Percentiles rank a stretch among this genome's conserved stretches.
Conservation (phyloP, 371 early-diverging fungal genomes). For the Dinochytrium kinnereticum region DNA sequence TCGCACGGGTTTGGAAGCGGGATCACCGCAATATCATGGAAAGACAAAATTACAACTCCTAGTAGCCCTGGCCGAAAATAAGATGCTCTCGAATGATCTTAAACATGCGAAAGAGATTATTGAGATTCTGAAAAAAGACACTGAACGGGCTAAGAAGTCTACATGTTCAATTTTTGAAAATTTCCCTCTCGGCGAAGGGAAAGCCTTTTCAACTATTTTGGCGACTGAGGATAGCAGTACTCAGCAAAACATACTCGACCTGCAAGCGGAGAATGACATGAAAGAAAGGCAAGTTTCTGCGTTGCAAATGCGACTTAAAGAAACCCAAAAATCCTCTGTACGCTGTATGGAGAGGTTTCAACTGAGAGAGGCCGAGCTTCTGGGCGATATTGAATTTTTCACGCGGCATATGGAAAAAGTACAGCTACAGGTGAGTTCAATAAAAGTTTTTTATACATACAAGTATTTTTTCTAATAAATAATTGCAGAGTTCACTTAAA, state of each 20-base stretch:
- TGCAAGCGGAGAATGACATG: neutral
- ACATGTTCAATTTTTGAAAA: too few species aligned
- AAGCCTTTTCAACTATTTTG: too few species aligned
- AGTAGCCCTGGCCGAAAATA: neutral
- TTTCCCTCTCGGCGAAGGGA: too few species aligned
- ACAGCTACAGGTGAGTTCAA: neutral
- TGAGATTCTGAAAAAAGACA: neutral
- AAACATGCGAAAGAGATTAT: neutral
- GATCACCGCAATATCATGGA: too few species aligned
- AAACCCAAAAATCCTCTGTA: neutral
- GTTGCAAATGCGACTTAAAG: neutral
- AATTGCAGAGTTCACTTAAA: too few species aligned
- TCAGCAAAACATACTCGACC: neutral
- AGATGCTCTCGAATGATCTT: neutral
- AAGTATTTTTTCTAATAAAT: too few species aligned
- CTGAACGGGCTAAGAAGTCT: neutral
- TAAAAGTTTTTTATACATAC: too few species aligned
- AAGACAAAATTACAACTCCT: neutral
- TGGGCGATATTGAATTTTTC: neutral
- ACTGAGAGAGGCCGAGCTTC: neutral
- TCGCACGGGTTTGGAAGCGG: too few species aligned
- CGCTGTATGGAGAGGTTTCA: neutral
- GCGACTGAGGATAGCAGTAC: neutral
- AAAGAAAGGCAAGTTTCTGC: neutral
- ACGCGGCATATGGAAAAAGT: neutral